phyloP scores from a whole-genome alignment of 345 rosid species.

The Litchi chinensis region DNA sequence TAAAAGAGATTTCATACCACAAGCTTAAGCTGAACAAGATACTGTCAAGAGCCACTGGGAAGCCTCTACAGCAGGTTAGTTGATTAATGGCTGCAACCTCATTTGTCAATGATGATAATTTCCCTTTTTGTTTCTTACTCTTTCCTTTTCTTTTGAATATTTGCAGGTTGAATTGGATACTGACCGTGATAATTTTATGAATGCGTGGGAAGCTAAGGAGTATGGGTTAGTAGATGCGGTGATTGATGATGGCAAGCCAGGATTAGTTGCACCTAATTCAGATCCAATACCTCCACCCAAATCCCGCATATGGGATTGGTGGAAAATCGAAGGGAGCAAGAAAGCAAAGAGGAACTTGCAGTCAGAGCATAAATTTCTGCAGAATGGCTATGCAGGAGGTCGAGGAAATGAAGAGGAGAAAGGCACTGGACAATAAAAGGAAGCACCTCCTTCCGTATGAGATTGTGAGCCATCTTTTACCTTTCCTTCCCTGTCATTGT shows the following conservation, averaged over 20 bases:
- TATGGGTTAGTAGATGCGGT: slow-evolving; percentile 85
- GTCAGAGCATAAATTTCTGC: slow-evolving; percentile 41
- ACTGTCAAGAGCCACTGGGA: slow-evolving; percentile 74
- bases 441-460: slow-evolving; percentile 28
- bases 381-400: slow-evolving; percentile 33
- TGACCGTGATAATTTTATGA: slow-evolving; percentile 83
- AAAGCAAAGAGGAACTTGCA: slow-evolving; percentile 64
- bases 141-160: background rate
- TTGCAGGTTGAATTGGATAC: slow-evolving; percentile 77
- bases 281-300: slow-evolving; percentile 75
- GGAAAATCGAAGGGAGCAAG: slow-evolving; percentile 75
- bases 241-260: slow-evolving; percentile 94
- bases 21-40: slow-evolving; percentile 78
- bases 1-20: slow-evolving; percentile 81
- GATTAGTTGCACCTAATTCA: slow-evolving; percentile 72
- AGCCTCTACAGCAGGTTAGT: slow-evolving; percentile 69
- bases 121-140: background rate
- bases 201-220: slow-evolving; percentile 94
- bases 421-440: slow-evolving; percentile 23
- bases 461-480: background rate
- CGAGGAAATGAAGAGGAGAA: slow-evolving; percentile 38
- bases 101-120: background rate
- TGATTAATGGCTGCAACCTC: background rate
- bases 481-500: background rate
- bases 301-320: slow-evolving; percentile 64